Evolutionary conservation across 1,284 basidiomycete species (phyloP), one percentile per base, ranked within the genome.

Genomic region (Ceratobasidium sp.): DNA sequence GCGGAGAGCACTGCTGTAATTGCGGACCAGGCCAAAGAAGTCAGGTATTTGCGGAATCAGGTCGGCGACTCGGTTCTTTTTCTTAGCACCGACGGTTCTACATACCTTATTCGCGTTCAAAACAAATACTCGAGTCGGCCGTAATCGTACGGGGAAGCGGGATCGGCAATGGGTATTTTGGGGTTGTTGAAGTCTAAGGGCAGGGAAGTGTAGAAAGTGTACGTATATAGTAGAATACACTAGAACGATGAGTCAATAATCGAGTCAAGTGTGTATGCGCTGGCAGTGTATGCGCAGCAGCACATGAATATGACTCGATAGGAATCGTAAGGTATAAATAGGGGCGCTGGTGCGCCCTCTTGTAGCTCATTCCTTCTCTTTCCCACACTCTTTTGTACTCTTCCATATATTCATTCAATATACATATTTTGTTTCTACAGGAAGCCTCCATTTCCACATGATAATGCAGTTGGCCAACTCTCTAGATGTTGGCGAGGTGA

Each of bases 61-160:
- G 59, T 60, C 30, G 18, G 14, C 23, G 35, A 35, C 16, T 30
- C 27, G 27, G 27, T 88, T 86, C 75, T 83, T 87, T 54, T 84
- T 86, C 64, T 81, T 85, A 0, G 84, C 88, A 1, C 14, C 79
- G 0, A 78, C 80, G 0, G 81, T 88, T 0, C 69, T 88, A 0
- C 80, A 84, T 23, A 82, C 59, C 0, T 48, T 88, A 0, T 85
- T 88, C 70, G 84, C 84, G 0, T 80, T 88, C 0, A 59, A 82
- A 20, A 79, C 80, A 1, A 81, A 23, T 20, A 73, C 2, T 8
- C 10, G 3, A 57, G 30, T 18, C 64, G 77, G 85, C 10, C 73
- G 79, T 2, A 79, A 77, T 59, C 80, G 27, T 68, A 77, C 8
- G 69, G 81, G 83, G 8, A 77, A 80, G 0, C 77, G 83, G 84